Conservation (phyloP, 768 basidiomycete species). For the Lactifluus volemus region DNA sequence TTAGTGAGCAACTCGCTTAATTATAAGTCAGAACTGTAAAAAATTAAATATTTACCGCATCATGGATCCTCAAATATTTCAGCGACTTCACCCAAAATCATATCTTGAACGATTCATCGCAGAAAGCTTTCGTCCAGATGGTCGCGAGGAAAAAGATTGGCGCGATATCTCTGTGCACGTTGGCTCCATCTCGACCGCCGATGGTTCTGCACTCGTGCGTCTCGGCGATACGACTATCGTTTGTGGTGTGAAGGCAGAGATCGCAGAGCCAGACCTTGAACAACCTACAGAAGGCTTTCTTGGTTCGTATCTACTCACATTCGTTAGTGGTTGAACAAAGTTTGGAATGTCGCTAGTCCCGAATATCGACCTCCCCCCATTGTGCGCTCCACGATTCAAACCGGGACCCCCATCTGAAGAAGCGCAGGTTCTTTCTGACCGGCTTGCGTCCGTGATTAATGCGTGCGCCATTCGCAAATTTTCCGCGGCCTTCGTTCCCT, state of each 20-base stretch:
- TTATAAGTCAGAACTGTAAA: background rate
- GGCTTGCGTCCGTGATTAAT: conserved; percentile 65
- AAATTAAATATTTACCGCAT: too few relatives aligned
- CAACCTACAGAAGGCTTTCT: conserved; percentile 69
- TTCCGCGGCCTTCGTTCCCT: background rate
- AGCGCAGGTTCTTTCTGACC: conserved; percentile 82
- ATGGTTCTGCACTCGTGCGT: conserved; percentile 86
- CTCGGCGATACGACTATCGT: conserved; percentile 92
- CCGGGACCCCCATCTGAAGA: conserved; percentile 94
- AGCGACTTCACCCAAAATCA: conserved; percentile 78
- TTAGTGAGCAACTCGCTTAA: background rate
- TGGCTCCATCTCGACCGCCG: conserved; percentile 89
- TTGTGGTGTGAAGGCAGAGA: conserved; percentile 93
- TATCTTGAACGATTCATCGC: conserved; percentile 84
- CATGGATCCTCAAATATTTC: conserved; percentile 45
- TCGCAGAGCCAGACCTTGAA: conserved; percentile 83
- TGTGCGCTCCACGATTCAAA: conserved; percentile 91
- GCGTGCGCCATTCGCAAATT: conserved; percentile 43
- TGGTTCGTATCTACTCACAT: conserved; percentile 39
- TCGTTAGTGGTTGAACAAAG: background rate
- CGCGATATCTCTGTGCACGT: conserved; percentile 70
- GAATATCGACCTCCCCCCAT: conserved; percentile 87
- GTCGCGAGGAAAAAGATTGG: conserved; percentile 60
- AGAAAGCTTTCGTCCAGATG: conserved; percentile 76
- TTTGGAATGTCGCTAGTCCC: conserved; percentile 45